phyloP scores from a whole-genome alignment of 2,329 filamentous ascomycete species.

The Monilinia polystroma region DNA sequence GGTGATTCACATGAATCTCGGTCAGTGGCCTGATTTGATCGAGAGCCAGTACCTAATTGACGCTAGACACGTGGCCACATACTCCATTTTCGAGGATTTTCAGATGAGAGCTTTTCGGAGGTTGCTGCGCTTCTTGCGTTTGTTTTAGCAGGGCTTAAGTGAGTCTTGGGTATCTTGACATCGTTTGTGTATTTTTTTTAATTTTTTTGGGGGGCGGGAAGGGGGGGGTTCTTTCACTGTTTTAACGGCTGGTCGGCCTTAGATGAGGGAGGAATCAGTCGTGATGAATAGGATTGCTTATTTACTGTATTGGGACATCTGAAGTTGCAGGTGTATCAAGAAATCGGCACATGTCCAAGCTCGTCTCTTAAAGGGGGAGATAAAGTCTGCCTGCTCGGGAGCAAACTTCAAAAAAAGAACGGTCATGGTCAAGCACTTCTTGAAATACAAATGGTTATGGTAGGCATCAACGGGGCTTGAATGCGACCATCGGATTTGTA shows the following conservation, averaged over 20 bases:
- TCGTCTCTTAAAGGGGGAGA: neutral
- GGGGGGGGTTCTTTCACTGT: neutral
- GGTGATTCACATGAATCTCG: conserved; percentile 9
- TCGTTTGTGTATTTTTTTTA: neutral
- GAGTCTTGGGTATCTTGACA: neutral
- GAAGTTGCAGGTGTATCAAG: neutral
- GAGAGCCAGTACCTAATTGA: conserved; percentile 8
- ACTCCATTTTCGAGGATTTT: conserved; percentile 14
- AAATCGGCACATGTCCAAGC: neutral
- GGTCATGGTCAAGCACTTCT: neutral
- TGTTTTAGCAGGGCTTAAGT: neutral
- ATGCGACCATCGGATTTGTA: neutral
- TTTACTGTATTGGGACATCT: neutral
- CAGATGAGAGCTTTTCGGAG: conserved; percentile 1
- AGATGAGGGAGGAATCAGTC: neutral
- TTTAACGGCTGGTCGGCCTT: neutral
- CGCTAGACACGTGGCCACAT: conserved; percentile 21
- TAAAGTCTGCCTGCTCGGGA: neutral
- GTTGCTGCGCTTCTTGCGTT: neutral
- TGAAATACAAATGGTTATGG: neutral
- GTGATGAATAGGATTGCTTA: too few species aligned
- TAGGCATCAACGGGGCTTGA: neutral
- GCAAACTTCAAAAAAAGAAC: neutral
- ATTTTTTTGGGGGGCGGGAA: too few species aligned
- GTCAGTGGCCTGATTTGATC: conserved; percentile 8